phyloP scores from a whole-genome alignment of 495 filamentous ascomycete species.

The Apodospora peruviana region DNA sequence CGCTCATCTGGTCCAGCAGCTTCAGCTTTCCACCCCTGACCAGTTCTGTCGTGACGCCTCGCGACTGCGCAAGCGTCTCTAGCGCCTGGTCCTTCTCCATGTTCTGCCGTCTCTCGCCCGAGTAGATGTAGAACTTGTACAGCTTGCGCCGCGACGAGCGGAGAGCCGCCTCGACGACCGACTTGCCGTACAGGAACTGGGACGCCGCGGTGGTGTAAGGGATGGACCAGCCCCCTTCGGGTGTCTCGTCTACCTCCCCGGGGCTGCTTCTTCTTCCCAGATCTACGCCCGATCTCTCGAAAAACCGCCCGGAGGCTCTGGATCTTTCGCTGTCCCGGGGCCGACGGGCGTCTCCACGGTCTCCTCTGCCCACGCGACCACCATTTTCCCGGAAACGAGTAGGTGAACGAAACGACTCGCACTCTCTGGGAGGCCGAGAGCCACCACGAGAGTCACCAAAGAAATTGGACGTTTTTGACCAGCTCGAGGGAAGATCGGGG shows the following conservation, averaged over 20 bases:
- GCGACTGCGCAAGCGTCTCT: constrained; percentile 52
- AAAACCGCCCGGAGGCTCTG: not conserved
- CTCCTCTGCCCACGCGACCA: not conserved
- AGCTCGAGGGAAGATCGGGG: too few species aligned
- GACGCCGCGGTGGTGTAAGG: constrained; percentile 82
- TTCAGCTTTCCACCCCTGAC: constrained; percentile 47
- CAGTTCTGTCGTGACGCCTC: constrained; percentile 47
- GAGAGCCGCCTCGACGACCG: constrained; percentile 77
- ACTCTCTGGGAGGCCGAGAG: too few species aligned
- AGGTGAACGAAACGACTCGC: too few species aligned
- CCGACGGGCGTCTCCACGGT: not conserved
- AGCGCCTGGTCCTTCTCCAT: constrained; percentile 38
- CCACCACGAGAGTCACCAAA: too few species aligned
- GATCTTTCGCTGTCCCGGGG: not conserved
- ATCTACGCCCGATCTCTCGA: not conserved
- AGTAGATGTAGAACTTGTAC: constrained; percentile 79
- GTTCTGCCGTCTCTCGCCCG: constrained; percentile 43
- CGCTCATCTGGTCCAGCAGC: constrained; percentile 76
- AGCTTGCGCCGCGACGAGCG: constrained; percentile 61
- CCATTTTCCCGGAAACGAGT: too few species aligned
- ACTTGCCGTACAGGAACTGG: constrained; percentile 83
- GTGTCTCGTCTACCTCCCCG: too few species aligned
- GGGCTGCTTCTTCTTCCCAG: too few species aligned
- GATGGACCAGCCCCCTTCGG: constrained; percentile 51
- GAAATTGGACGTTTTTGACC: too few species aligned